Base-by-base conservation (phyloP, 805 yeast species). In the Saccharomycopsis guyanensis region DNA sequence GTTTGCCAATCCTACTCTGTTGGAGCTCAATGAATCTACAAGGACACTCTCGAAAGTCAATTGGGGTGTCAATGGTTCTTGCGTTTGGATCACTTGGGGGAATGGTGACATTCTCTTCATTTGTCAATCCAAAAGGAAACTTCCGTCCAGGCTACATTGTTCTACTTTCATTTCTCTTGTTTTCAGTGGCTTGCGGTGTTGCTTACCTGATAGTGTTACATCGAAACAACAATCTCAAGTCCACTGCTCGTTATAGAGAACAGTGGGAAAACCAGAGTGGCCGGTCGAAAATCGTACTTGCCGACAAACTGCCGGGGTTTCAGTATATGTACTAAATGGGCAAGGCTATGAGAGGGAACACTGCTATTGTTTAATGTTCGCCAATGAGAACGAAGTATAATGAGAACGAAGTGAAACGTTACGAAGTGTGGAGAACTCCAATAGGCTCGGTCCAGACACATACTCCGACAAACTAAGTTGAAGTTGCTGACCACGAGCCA, bases 31-130 rank as follows among this genome's bases (percentile, higher is more conserved):
- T 79, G 58, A 80, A 80, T 56, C 7, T 40, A 2, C 16, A 38
- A 33, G 84, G 86, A 7, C 86, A 80, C 57, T 59, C 70, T 67
- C 85, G 56, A 76, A 78, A 49, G 49, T 68, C 75, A 40, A 73
- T 74, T 4, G 77, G 75, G 5, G 66, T 79, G 7, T 79, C 78
- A 1, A 72, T 73, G 67, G 79, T 76, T 55, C 73, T 81, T 55
- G 85, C 86, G 1, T 78, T 81, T 55, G 87, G 86, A 40, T 80
- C 80, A 60, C 76, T 78, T 55, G 87, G 86, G 40, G 86, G 85
- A 47, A 77, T 80, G 55, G 68, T 80, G 44, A 66, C 85, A 3
- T 71, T 82, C 2, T 80, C 69, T 55, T 60, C 76, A 16, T 81
- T 75, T 10, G 10, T 25, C 6, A 25, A 25, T 25, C 29, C 29